phyloP scores from a whole-genome alignment of 257 asterid species.

The Penstemon newberryi region DNA sequence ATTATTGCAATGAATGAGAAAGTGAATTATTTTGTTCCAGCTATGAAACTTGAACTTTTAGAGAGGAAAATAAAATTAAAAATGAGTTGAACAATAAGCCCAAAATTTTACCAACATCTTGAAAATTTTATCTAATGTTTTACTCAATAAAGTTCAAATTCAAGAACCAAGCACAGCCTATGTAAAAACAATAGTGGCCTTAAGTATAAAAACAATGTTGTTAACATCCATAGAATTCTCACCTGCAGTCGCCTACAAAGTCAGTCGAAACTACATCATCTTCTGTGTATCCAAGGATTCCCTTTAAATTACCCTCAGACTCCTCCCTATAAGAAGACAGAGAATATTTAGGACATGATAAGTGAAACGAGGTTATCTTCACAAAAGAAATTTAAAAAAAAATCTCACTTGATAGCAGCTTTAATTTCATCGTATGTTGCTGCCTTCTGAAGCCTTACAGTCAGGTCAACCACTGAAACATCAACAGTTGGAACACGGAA shows the following conservation, averaged over 20 bases:
- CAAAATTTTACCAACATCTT: too few species aligned
- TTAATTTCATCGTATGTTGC: slow-evolving; percentile 62
- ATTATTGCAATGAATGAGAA: background rate
- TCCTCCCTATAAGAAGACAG: slow-evolving; percentile 37
- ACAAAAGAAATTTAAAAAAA: background rate
- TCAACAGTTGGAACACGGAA: slow-evolving; percentile 65
- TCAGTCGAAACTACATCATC: slow-evolving; percentile 65
- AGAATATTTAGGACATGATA: background rate
- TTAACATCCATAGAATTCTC: background rate
- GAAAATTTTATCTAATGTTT: too few species aligned
- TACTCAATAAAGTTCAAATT: too few species aligned
- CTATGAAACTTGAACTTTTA: too few species aligned
- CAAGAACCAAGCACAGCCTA: too few species aligned
- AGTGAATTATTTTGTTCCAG: too few species aligned
- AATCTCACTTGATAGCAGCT: slow-evolving; percentile 52
- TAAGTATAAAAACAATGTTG: background rate
- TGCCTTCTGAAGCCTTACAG: slow-evolving; percentile 49
- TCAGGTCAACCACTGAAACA: slow-evolving; percentile 61
- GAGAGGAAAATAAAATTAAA: too few species aligned
- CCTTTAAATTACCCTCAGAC: slow-evolving; percentile 51
- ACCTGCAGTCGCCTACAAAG: slow-evolving; percentile 60
- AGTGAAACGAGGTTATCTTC: slow-evolving; percentile 12
- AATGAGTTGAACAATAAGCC: too few species aligned
- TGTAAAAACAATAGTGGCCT: too few species aligned
- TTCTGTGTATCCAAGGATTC: slow-evolving; percentile 65